Evolutionary conservation across 257 asterid genomes (phyloP), one percentile per base, ranked within the genome.

Genomic region (Nicotiana tabacum): DNA sequence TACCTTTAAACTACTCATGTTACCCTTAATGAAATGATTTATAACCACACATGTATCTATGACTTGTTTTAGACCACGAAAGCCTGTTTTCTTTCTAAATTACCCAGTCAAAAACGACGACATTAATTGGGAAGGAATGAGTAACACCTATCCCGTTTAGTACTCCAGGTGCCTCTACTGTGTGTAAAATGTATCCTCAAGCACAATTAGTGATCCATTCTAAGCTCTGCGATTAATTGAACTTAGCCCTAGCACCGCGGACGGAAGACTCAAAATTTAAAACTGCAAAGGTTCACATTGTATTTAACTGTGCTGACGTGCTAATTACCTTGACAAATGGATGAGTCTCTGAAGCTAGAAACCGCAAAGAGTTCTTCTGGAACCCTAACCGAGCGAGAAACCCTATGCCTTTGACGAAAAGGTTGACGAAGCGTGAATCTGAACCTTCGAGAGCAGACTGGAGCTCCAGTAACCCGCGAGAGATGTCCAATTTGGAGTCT

Each of bases 401-500:
- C n/a, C 97, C 98, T 48, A 96, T 81, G 15, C 93, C 93, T 88
- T 89, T 93, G 84, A 92, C 84, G 68, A 90, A 92, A 0, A 96
- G 84, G 60, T 77, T 83, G 6, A 87, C 82, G 62, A 91, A 85
- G 58, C 89, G 90, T 39, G 91, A 80, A 86, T 77, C 90, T 64
- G 92, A 70, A 0, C 87, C 94, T 84, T 96, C 99, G 53, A 96
- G 98, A 65, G 97, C 95, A 10, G 98, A 91, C 86, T 93, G 99
- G 60, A 96, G 92, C 88, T 96, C 98, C 89, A 93, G 66, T 46
- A 96, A 86, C 17, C 89, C 99, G 33, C 88, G 85, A 43, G 92
- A 81, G 2, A 91, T 66, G 60, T 96, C 97, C 88, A 93, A 84
- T 87, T 87, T 91, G 6, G 92, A 86, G 87, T 94, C 98, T 89